Evolutionary conservation across 768 basidiomycete species (phyloP).

Genomic region (Pseudohyphozyma bogoriensis): DNA sequence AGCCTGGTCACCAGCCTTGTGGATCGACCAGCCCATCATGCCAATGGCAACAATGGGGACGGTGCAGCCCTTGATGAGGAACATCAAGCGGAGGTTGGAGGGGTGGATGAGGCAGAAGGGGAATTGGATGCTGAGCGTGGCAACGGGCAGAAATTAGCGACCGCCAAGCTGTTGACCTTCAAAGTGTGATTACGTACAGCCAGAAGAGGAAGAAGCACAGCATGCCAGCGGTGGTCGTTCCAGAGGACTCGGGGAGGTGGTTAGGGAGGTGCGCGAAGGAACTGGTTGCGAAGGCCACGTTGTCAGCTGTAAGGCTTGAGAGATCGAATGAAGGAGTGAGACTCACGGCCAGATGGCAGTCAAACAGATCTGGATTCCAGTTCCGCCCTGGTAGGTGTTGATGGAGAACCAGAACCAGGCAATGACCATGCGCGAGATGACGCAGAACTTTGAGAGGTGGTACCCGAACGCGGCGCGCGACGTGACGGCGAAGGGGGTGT

Average conservation of each 20-base stretch:
- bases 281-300: too few relatives aligned
- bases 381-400: slow-evolving; percentile 28
- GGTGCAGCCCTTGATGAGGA: slow-evolving; percentile 22
- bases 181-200: neutral
- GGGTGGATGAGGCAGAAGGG: slow-evolving; percentile 27
- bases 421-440: slow-evolving; percentile 8
- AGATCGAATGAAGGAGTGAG: too few relatives aligned
- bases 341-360: slow-evolving; percentile 29
- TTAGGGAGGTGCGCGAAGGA: slow-evolving; percentile 18
- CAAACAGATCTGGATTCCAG: slow-evolving; percentile 21
- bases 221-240: slow-evolving; percentile 26
- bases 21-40: slow-evolving; percentile 22
- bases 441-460: neutral
- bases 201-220: slow-evolving; percentile 32
- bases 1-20: slow-evolving; percentile 16
- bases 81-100: slow-evolving; percentile 19
- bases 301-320: too few relatives aligned
- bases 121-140: slow-evolving; percentile 24
- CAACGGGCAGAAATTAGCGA: too few relatives aligned
- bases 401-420: slow-evolving; percentile 5
- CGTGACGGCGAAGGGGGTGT: slow-evolving; percentile 5
- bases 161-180: neutral
- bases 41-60: slow-evolving; percentile 21
- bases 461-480: neutral
- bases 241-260: slow-evolving; percentile 30